A percentile compares a stretch with the other conserved stretches of the same genome.
These are phyloP conservation scores for Coemansia sp. DNA, from an alignment of 192 early-diverging fungal species.

Conservation along the genomic window DNA sequence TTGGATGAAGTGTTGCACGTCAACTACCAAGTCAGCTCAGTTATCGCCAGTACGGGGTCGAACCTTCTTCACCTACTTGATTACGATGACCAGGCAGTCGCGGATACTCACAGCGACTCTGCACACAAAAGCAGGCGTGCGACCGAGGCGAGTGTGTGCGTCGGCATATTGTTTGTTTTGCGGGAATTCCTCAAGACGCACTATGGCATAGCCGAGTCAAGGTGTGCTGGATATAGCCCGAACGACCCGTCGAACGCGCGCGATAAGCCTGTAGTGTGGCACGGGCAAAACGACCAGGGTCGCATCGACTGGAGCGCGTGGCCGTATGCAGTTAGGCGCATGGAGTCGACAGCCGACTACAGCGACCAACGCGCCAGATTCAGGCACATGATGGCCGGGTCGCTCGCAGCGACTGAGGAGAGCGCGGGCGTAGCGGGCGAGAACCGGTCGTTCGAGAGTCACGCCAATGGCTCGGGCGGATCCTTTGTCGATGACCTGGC, in stretches of 20 bases:
- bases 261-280: conserved; percentile 62
- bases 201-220: conserved; percentile 61
- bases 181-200: conserved; percentile 65
- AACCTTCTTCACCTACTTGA: conserved; percentile 59
- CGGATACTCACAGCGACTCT: background rate
- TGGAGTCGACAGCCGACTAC: conserved; percentile 38
- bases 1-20: conserved; percentile 82
- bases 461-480: conserved; percentile 1
- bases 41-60: conserved; percentile 73
- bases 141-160: conserved; percentile 63
- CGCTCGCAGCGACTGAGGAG: conserved; percentile 31
- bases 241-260: conserved; percentile 48
- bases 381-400: conserved; percentile 42
- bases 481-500: conserved; percentile 10
- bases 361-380: conserved; percentile 39
- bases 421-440: conserved; percentile 8
- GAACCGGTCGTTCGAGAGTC: conserved; percentile 13
- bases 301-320: conserved; percentile 46
- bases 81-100: background rate
- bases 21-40: conserved; percentile 71
- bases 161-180: conserved; percentile 64
- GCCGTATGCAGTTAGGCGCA: conserved; percentile 38
- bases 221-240: conserved; percentile 58
- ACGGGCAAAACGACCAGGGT: conserved; percentile 37
- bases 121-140: conserved; percentile 14